Conservation (phyloP, 2,329 filamentous ascomycete species). For the Fusarium coicis region DNA sequence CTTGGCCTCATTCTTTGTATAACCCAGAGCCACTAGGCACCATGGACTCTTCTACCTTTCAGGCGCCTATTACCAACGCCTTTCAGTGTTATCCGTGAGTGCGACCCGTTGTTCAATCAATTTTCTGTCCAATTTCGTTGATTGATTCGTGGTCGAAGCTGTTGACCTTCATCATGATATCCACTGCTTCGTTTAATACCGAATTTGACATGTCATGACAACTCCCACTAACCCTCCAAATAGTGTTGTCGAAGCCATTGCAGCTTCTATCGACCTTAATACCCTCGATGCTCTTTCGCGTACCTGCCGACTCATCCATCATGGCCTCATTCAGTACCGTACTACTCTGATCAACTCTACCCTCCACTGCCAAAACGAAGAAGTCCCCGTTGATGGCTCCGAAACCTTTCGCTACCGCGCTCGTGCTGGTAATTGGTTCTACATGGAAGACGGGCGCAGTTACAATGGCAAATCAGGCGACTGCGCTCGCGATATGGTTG, state of each 20-base stretch:
- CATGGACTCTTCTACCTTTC: constrained; percentile 42
- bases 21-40: constrained; percentile 39
- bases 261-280: constrained; percentile 84
- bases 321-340: constrained; percentile 82
- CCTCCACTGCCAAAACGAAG: constrained; percentile 82
- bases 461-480: constrained; percentile 75
- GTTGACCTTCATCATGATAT: constrained; percentile 25
- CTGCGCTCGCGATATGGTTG: constrained; percentile 90
- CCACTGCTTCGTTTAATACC: background rate
- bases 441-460: constrained; percentile 66
- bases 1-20: constrained; percentile 43
- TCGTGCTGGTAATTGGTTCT: constrained; percentile 67
- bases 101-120: background rate
- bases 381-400: constrained; percentile 63
- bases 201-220: constrained; percentile 15
- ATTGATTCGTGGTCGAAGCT: background rate
- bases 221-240: constrained; percentile 21
- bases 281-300: constrained; percentile 84
- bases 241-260: constrained; percentile 82
- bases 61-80: constrained; percentile 41
- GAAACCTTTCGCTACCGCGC: constrained; percentile 67
- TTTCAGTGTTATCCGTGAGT: constrained; percentile 45
- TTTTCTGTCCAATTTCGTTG: constrained; percentile 4
- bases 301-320: constrained; percentile 83
- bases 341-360: constrained; percentile 77